phyloP scores from a whole-genome alignment of 2,329 filamentous ascomycete genomes.

The Pseudocercospora cruenta region DNA sequence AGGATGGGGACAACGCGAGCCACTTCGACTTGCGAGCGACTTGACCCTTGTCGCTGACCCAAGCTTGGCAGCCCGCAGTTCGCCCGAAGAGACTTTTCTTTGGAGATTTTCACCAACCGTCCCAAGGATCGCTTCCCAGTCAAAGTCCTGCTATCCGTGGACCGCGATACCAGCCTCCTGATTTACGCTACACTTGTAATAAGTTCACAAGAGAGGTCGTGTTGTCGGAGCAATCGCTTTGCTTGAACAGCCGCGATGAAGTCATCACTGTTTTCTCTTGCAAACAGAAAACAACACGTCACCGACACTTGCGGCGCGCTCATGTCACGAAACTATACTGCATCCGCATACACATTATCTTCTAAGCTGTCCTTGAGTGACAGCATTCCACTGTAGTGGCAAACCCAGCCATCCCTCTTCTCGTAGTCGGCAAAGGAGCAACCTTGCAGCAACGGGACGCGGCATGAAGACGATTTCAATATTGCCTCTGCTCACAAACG shows the following conservation, averaged over 20 bases:
- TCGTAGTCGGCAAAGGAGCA: neutral
- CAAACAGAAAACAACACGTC: conserved; percentile 1
- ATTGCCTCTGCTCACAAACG: neutral
- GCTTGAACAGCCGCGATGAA: neutral
- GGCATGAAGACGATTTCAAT: neutral
- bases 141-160: neutral
- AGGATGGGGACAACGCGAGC: neutral
- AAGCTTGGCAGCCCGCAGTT: neutral
- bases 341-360: neutral
- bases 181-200: neutral
- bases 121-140: neutral
- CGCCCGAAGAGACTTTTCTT: neutral
- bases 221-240: neutral
- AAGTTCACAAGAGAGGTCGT: neutral
- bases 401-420: neutral
- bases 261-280: conserved; percentile 4
- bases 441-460: neutral
- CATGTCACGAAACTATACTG: neutral
- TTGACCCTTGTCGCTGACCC: neutral
- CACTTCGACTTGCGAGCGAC: neutral
- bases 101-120: neutral
- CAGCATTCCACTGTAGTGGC: neutral
- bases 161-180: neutral
- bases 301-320: neutral
- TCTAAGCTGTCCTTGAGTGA: neutral